Percentiles rank a stretch among this genome's conserved stretches.
Evolutionary conservation across 1,284 basidiomycete genomes (phyloP).

Genomic region (Phaffia rhodozyma): DNA sequence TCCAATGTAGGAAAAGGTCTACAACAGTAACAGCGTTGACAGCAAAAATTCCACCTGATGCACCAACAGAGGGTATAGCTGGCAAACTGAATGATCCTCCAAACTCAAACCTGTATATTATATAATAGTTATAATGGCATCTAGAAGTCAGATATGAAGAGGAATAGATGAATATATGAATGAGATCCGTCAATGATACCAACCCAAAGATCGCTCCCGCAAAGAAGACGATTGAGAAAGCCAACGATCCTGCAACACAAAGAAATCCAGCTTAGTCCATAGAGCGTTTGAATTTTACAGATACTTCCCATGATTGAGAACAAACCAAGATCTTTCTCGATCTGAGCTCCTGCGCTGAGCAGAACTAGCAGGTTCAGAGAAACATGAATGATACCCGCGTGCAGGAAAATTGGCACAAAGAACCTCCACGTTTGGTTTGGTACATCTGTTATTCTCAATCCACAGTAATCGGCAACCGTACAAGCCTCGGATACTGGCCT

Average conservation of each 20-base stretch:
- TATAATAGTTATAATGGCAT: no score
- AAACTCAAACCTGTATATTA: slow-evolving; percentile 51
- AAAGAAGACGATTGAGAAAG: slow-evolving; percentile 72
- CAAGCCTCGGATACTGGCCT: slow-evolving; percentile 60
- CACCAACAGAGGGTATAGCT: slow-evolving; percentile 83
- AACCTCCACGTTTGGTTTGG: slow-evolving; percentile 82
- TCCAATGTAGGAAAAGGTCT: slow-evolving; percentile 86
- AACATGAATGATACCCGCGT: slow-evolving; percentile 82
- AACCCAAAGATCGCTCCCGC: slow-evolving; percentile 82
- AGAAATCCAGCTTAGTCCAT: background rate
- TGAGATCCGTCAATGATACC: slow-evolving; percentile 12
- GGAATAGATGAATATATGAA: slow-evolving; percentile 6
- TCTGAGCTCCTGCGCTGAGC: slow-evolving; percentile 39
- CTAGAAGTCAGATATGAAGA: background rate
- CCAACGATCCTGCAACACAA: slow-evolving; percentile 46
- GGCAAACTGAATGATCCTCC: slow-evolving; percentile 85
- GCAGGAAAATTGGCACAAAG: slow-evolving; percentile 52
- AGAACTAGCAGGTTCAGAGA: slow-evolving; percentile 83
- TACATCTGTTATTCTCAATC: slow-evolving; percentile 49
- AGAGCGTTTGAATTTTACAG: background rate
- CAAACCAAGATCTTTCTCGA: slow-evolving; percentile 32
- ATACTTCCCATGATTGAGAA: background rate
- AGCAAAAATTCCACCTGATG: slow-evolving; percentile 86
- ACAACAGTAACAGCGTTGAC: slow-evolving; percentile 69
- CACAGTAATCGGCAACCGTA: slow-evolving; percentile 70